Evolutionary conservation across 2,329 filamentous ascomycete species (phyloP).

Genomic region (Mycosphaerella arachidis): DNA sequence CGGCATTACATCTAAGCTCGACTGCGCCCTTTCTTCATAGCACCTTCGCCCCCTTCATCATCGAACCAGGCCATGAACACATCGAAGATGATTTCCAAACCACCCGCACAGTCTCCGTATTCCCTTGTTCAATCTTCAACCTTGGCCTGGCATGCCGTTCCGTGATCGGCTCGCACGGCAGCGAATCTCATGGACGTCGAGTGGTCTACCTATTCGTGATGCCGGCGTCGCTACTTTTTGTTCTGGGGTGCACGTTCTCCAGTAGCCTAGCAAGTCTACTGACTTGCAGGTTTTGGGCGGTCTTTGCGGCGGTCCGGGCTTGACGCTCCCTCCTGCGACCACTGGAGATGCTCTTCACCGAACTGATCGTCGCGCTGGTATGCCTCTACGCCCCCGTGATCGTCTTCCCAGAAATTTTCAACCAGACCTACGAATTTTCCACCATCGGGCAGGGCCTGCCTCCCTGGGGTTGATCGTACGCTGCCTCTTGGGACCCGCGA

Average conservation of each 20-base stretch:
- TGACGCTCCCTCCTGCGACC: slow-evolving; percentile 6
- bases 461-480: slow-evolving; percentile 65
- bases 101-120: slow-evolving; percentile 52
- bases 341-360: slow-evolving; percentile 24
- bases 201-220: slow-evolving; percentile 48
- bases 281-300: slow-evolving; percentile 66
- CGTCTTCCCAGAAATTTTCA: slow-evolving; percentile 25
- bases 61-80: slow-evolving; percentile 25
- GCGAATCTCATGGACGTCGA: slow-evolving; percentile 45
- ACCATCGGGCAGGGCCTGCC: slow-evolving; percentile 44
- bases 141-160: slow-evolving; percentile 59
- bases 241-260: slow-evolving; percentile 51
- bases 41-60: slow-evolving; percentile 29
- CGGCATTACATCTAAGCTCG: too few relatives aligned
- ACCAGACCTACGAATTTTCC: slow-evolving; percentile 12
- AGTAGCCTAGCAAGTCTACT: slow-evolving; percentile 50
- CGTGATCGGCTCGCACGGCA: slow-evolving; percentile 23
- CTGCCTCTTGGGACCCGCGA: slow-evolving; percentile 54
- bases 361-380: slow-evolving; percentile 17
- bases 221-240: slow-evolving; percentile 52
- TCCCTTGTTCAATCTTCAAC: slow-evolving; percentile 57
- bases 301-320: slow-evolving; percentile 61
- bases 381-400: slow-evolving; percentile 21
- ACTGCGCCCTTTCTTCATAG: slow-evolving; percentile 10
- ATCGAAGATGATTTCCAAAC: slow-evolving; percentile 52